phyloP scores from a whole-genome alignment of 1,284 basidiomycete species.

The Cutaneotrichosporon sp. region DNA sequence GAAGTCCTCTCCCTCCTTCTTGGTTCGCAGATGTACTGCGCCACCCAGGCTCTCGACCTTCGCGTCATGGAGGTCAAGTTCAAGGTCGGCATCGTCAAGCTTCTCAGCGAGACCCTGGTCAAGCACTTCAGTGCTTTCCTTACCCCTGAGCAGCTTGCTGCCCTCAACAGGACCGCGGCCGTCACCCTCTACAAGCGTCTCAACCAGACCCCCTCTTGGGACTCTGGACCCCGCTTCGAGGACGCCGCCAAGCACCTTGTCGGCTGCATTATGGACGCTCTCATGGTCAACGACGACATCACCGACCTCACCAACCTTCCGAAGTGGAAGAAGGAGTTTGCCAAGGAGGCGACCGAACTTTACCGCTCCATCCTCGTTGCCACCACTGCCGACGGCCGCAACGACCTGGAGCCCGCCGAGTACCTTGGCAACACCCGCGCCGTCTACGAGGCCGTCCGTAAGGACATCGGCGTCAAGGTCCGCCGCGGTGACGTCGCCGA shows the following conservation, averaged over 20 bases:
- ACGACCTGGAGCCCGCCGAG: conserved; percentile 1
- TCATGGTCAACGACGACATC: conserved; percentile 4
- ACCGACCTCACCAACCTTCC: conserved; percentile 1
- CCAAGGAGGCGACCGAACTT: conserved; percentile 2
- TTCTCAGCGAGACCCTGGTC: conserved; percentile 8
- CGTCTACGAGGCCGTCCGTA: conserved; percentile 13
- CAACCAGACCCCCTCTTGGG: conserved; percentile 12
- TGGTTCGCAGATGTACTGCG: conserved; percentile 19
- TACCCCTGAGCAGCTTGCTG: conserved; percentile 3
- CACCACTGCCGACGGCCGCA: not conserved
- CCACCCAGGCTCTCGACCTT: conserved; percentile 19
- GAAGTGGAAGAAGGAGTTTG: conserved; percentile 14
- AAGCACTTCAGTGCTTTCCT: conserved; percentile 14
- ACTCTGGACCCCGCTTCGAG: conserved; percentile 16
- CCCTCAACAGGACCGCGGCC: conserved; percentile 10
- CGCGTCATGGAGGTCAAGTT: conserved; percentile 16
- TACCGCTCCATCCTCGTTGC: conserved; percentile 12
- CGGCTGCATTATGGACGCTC: conserved; percentile 14
- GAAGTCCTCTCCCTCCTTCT: conserved; percentile 18
- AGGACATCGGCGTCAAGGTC: conserved; percentile 13
- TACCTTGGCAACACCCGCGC: conserved; percentile 13
- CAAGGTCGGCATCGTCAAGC: conserved; percentile 10
- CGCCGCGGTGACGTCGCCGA: conserved; percentile 18
- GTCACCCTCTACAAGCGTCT: conserved; percentile 14
- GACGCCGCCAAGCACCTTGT: conserved; percentile 14